A percentile compares a stretch with the other conserved stretches of the same genome.
Conservation (phyloP, 2,329 filamentous ascomycete genomes). For the Akanthomyces lecanii region DNA sequence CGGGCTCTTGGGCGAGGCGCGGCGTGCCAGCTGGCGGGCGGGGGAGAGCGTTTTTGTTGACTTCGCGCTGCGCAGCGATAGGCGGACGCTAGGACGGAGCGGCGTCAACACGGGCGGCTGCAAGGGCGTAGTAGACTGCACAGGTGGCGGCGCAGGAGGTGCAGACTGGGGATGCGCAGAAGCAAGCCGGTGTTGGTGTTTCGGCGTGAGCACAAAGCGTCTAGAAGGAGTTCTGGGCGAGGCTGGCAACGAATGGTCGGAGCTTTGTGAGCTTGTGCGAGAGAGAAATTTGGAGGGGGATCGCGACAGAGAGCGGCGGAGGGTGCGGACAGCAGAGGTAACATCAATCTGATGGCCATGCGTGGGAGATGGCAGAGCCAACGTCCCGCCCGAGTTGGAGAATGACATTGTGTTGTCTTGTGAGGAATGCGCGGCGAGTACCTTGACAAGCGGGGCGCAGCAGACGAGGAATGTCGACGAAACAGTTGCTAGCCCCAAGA, state of each 20-base stretch:
- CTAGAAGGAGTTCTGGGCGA: constrained; percentile 52
- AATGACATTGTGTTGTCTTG: constrained; percentile 48
- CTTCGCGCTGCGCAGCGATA: constrained; percentile 61
- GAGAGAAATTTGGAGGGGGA: constrained; percentile 87
- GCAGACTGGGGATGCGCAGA: constrained; percentile 33
- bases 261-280: constrained; percentile 44
- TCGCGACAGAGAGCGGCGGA: constrained; percentile 82
- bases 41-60: constrained; percentile 53
- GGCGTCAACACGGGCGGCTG: constrained; percentile 57
- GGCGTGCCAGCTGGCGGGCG: constrained; percentile 53
- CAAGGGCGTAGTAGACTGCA: constrained; percentile 28
- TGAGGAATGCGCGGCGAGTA: constrained; percentile 27
- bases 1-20: constrained; percentile 76
- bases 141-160: constrained; percentile 26
- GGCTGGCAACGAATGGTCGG: constrained; percentile 43
- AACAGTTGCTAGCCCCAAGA: constrained; percentile 2
- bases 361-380: constrained; percentile 83
- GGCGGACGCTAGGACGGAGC: constrained; percentile 61
- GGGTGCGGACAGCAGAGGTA: constrained; percentile 73
- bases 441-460: constrained; percentile 24
- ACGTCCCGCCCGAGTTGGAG: constrained; percentile 65
- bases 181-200: constrained; percentile 29
- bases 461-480: constrained; percentile 28
- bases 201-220: constrained; percentile 36
- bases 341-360: constrained; percentile 79